Evolutionary conservation across 2,329 filamentous ascomycete genomes (phyloP), one percentile per base, ranked within the genome.

Genomic region (Myriosclerotinia curreyana): DNA sequence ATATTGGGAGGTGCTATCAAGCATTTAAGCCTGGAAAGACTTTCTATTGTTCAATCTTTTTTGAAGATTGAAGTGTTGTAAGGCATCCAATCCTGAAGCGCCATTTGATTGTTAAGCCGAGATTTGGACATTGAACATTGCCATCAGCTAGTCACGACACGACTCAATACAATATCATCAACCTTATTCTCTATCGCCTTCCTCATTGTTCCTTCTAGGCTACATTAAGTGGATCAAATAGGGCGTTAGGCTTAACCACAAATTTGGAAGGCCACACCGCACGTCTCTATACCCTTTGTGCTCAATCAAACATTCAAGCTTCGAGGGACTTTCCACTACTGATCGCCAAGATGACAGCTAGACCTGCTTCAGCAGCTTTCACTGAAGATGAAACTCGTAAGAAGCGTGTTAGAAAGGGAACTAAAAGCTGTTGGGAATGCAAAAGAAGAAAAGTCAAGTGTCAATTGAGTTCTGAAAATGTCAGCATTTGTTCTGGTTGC

Each of bases 381-480:
- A 50, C 28, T 20, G 69, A 69, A 49, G 71, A 65, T 14, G 73
- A 72, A 28, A 69, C 68, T 25, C 71, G 69, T 25, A 68, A 69
- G 53, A 74, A 74, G 54, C 68, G 72, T 55, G 66, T 74, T 8
- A 64, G 73, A 14, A 85, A 83, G 61, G 83, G 83, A n/a, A 85
- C 83, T 0, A 76, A 74, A 36, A 84, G 81, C 64, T 85, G 83
- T 71, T 85, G 82, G 82, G 82, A 84, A 68, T 86, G 83, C 76
- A 74, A 74, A 66, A 77, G 80, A 59, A 78, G 82, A 31, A 86
- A 86, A 73, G 77, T 80, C 6, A 75, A 77, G 2, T 86, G 83
- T 69, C 78, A 76, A 20, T 80, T 82, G 65, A 71, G 74, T 14
- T 70, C 75, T 4, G 70, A 76, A 5, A 68, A 74, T 3, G 76